Evolutionary conservation across 108 stramenopile species (phyloP).

Genomic region (Nannochloropsis gaditana): DNA sequence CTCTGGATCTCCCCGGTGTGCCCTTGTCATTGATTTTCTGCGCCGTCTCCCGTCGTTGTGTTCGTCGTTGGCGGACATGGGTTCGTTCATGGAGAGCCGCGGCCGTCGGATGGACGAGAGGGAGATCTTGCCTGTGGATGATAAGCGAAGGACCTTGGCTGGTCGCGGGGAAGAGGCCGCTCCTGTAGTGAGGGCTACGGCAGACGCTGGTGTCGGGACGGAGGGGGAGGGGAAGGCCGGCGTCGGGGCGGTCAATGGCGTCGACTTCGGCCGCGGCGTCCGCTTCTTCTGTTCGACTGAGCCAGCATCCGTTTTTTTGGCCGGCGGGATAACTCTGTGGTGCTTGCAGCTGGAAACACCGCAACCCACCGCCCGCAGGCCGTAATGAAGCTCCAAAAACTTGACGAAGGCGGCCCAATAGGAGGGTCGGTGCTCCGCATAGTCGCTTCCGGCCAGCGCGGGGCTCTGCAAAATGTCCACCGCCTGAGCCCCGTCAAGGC

Average conservation of each 20-base stretch:
- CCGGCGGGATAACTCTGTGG: not conserved
- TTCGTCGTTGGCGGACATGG: not conserved
- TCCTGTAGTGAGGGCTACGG: not conserved
- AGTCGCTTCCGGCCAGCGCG: constrained; percentile 9
- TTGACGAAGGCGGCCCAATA: not conserved
- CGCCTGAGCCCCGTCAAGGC: not conserved
- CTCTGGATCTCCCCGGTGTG: no score
- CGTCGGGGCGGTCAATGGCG: not conserved
- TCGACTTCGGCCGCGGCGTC: not conserved
- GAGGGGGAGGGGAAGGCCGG: not conserved
- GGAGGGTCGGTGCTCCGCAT: constrained; percentile 10
- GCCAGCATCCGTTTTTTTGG: not conserved
- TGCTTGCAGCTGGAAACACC: not conserved
- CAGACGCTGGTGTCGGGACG: not conserved
- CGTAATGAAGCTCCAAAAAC: not conserved
- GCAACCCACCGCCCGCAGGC: not conserved
- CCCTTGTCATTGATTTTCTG: not conserved
- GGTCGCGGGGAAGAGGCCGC: not conserved
- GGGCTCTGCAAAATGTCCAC: not conserved
- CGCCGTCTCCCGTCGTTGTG: not conserved
- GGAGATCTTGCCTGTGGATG: not conserved
- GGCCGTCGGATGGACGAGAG: not conserved
- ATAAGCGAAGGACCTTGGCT: not conserved
- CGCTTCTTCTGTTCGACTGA: not conserved
- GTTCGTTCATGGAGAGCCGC: constrained; percentile 5